phyloP scores from a whole-genome alignment of 164 flowering plant genomes.

The Vitis riparia region DNA sequence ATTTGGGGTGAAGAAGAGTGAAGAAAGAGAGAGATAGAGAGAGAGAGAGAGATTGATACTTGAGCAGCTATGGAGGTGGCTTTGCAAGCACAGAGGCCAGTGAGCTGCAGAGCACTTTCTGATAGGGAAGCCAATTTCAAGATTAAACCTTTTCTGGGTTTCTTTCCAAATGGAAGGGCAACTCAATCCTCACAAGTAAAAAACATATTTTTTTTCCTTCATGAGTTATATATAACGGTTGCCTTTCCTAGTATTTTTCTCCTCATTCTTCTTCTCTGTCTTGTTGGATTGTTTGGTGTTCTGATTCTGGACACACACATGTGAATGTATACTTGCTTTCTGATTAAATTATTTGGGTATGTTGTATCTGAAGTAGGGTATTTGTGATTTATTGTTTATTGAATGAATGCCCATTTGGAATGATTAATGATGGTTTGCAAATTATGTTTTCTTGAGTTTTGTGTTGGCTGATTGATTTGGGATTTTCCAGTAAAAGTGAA shows the following conservation, averaged over 20 bases:
- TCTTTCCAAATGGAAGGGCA: conserved; percentile 32
- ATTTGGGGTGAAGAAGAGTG: not conserved
- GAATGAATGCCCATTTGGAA: too few species aligned
- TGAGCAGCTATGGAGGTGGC: conserved; percentile 41
- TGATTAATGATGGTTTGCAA: too few species aligned
- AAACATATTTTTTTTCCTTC: not conserved
- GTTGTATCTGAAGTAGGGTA: too few species aligned
- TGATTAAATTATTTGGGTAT: too few species aligned
- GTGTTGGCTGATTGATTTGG: too few species aligned
- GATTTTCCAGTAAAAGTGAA: too few species aligned
- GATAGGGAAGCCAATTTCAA: conserved; percentile 23
- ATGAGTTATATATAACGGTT: too few species aligned
- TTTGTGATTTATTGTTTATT: too few species aligned
- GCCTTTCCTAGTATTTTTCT: not conserved
- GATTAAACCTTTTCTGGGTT: conserved; percentile 46
- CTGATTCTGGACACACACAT: too few species aligned
- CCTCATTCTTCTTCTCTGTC: not conserved
- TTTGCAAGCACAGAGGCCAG: conserved; percentile 38
- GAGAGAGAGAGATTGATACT: not conserved
- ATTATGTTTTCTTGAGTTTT: too few species aligned
- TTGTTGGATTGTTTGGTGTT: too few species aligned
- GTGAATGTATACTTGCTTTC: too few species aligned
- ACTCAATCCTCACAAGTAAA: conserved; percentile 35
- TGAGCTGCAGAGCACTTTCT: conserved; percentile 27
- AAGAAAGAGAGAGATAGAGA: not conserved